Conservation (phyloP, 768 basidiomycete genomes). For the Russula lepida region DNA sequence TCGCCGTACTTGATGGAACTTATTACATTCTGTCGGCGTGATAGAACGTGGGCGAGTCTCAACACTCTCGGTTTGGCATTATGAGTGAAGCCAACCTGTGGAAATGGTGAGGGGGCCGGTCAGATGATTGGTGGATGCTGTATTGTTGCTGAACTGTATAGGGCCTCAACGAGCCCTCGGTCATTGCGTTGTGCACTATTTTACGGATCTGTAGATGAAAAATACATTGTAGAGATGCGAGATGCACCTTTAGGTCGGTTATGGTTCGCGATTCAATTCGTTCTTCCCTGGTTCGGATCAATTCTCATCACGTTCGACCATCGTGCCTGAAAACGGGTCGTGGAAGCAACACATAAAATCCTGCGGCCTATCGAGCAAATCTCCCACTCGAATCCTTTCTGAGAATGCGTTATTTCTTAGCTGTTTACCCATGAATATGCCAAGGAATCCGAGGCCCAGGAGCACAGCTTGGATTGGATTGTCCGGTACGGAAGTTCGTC, state of each 20-base stretch:
- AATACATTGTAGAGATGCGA: neutral
- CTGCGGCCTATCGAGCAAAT: neutral
- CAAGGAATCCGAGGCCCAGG: slow-evolving; percentile 40
- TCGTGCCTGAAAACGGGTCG: neutral
- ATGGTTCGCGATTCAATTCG: neutral
- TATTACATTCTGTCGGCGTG: slow-evolving; percentile 53
- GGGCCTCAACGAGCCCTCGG: slow-evolving; percentile 54
- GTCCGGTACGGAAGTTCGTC: slow-evolving; percentile 53
- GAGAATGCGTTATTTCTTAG: slow-evolving; percentile 21
- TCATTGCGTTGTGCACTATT: neutral
- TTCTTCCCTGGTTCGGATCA: neutral
- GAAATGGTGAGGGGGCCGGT: slow-evolving; percentile 5
- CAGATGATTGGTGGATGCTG: slow-evolving; percentile 12
- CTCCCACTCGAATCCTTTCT: neutral
- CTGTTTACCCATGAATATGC: slow-evolving; percentile 44
- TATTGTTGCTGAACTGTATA: slow-evolving; percentile 16
- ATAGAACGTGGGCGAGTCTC: slow-evolving; percentile 46
- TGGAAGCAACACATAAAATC: no score
- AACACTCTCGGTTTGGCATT: slow-evolving; percentile 30
- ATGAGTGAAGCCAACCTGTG: slow-evolving; percentile 2
- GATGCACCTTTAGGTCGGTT: neutral
- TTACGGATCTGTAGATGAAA: slow-evolving; percentile 2
- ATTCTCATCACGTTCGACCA: neutral
- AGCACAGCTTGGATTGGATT: slow-evolving; percentile 58
- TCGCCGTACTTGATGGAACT: slow-evolving; percentile 45